phyloP scores from a whole-genome alignment of 306 rosid species.

The Pterocarpus santalinus region DNA sequence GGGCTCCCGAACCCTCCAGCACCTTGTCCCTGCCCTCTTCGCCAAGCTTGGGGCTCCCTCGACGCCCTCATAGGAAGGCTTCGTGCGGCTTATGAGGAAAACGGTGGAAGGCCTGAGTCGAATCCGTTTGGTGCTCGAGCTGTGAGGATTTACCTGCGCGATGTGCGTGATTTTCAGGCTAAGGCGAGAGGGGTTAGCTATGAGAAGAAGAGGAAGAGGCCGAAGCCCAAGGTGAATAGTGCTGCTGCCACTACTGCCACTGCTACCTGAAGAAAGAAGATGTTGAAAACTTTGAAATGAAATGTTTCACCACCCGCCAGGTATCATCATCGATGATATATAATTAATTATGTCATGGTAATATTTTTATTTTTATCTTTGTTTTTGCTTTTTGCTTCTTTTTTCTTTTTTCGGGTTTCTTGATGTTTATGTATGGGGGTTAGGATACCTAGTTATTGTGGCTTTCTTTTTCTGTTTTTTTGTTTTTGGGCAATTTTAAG shows the following conservation, averaged over 20 bases:
- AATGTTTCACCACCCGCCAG: neutral
- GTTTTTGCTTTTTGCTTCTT: neutral
- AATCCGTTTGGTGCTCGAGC: conserved; percentile 92
- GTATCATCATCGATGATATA: neutral
- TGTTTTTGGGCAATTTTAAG: no score
- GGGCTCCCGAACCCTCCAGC: conserved; percentile 93
- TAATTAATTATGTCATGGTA: no score
- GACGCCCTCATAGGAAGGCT: conserved; percentile 97
- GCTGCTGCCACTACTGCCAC: conserved; percentile 18
- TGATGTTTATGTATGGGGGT: no score
- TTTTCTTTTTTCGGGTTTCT: neutral
- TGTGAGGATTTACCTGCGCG: conserved; percentile 83
- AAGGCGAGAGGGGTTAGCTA: conserved; percentile 93
- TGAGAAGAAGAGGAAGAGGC: conserved; percentile 92
- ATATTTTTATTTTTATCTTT: neutral
- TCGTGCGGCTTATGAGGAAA: conserved; percentile 92
- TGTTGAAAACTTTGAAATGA: neutral
- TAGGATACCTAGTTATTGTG: no score
- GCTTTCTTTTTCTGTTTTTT: no score
- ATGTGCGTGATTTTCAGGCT: conserved; percentile 93
- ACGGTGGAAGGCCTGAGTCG: conserved; percentile 76
- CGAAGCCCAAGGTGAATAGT: conserved; percentile 60
- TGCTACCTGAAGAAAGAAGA: neutral
- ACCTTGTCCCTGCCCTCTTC: conserved; percentile 92
- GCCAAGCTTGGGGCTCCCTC: conserved; percentile 97